phyloP scores from a whole-genome alignment of 257 asterid species.

The Fraxinus pennsylvanica region DNA sequence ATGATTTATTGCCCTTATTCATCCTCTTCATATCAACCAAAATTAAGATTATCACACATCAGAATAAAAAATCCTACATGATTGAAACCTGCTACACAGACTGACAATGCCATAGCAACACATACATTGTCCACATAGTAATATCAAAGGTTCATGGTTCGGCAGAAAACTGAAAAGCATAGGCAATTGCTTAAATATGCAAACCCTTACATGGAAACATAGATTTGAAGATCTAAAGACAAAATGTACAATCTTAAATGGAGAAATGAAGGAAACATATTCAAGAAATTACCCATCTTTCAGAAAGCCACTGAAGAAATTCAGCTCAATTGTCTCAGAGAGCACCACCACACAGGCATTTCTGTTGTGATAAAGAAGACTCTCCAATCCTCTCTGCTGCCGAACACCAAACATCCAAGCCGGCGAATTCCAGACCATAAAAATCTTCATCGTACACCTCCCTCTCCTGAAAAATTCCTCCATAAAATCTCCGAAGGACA shows the following conservation, averaged over 20 bases:
- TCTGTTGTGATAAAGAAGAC: slow-evolving; percentile 66
- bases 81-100: slow-evolving; percentile 9
- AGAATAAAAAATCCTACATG: slow-evolving; percentile 15
- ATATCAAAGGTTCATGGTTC: neutral
- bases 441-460: slow-evolving; percentile 68
- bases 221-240: slow-evolving; percentile 1
- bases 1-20: slow-evolving; percentile 5
- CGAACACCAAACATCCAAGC: slow-evolving; percentile 92
- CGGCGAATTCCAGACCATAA: slow-evolving; percentile 99
- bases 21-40: slow-evolving; percentile 4
- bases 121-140: neutral
- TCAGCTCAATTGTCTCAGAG: slow-evolving; percentile 92
- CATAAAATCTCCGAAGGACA: slow-evolving; percentile 78
- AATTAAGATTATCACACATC: slow-evolving; percentile 7
- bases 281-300: slow-evolving; percentile 65
- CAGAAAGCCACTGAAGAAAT: slow-evolving; percentile 76
- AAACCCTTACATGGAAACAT: neutral
- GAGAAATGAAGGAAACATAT: slow-evolving; percentile 5
- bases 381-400: slow-evolving; percentile 87
- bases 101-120: slow-evolving; percentile 18
- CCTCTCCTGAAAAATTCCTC: slow-evolving; percentile 73
- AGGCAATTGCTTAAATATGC: slow-evolving; percentile 3
- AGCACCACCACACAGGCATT: slow-evolving; percentile 88
- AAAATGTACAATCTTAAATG: slow-evolving; percentile 1
- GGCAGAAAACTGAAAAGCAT: neutral